phyloP scores from a whole-genome alignment of 371 early-diverging fungal species.

The Syncephalastrum racemosum region DNA sequence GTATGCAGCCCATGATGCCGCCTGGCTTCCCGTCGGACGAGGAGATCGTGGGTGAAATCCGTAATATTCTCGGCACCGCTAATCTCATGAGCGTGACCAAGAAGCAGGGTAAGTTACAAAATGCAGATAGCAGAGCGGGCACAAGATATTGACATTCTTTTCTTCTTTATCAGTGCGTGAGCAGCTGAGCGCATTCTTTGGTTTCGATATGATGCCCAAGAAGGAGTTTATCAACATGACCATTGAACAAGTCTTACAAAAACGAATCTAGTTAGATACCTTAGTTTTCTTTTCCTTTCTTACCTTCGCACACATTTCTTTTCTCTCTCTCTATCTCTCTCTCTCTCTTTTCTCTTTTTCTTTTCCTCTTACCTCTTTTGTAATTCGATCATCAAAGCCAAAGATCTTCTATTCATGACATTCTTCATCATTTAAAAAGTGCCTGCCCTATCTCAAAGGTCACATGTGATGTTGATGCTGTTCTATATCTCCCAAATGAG shows the following conservation, averaged over 20 bases:
- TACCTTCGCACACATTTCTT: background rate
- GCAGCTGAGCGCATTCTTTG: slow-evolving; percentile 75
- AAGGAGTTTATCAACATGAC: slow-evolving; percentile 88
- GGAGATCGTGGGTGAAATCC: slow-evolving; percentile 79
- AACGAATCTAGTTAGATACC: slow-evolving; percentile 36
- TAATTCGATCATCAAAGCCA: background rate
- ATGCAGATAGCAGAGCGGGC: background rate
- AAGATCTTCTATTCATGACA: too few relatives aligned
- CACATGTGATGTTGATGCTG: too few relatives aligned
- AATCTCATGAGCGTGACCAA: slow-evolving; percentile 82
- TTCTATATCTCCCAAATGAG: too few relatives aligned
- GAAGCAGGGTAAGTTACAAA: slow-evolving; percentile 62
- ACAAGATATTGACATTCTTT: background rate
- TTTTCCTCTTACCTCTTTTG: slow-evolving; percentile 5
- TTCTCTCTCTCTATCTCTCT: background rate
- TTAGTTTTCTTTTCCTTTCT: slow-evolving; percentile 7
- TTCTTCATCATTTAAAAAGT: too few relatives aligned
- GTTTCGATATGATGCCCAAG: slow-evolving; percentile 75
- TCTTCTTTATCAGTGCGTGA: slow-evolving; percentile 65
- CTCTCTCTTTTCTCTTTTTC: slow-evolving; percentile 5
- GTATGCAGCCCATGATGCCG: slow-evolving; percentile 32
- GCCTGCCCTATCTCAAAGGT: too few relatives aligned
- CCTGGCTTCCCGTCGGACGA: slow-evolving; percentile 79
- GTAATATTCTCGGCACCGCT: slow-evolving; percentile 76
- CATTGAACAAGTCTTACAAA: slow-evolving; percentile 72